phyloP scores from a whole-genome alignment of 1,284 basidiomycete species.

The Anthracocystis panici-leucophaei region DNA sequence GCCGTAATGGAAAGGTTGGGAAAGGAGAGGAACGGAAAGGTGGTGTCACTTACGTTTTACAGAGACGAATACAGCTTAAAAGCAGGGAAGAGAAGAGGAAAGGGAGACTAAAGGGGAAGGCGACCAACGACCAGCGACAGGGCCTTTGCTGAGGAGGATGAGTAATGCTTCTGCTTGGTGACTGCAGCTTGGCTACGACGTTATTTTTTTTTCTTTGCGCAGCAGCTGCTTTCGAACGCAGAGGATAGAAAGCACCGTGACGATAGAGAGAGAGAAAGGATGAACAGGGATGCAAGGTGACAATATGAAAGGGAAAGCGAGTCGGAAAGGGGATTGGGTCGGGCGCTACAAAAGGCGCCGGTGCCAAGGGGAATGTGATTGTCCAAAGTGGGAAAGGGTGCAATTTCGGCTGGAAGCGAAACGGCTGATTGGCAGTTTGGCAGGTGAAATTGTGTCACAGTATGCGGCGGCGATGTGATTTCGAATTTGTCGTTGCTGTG shows the following conservation, averaged over 20 bases:
- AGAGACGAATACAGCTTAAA: slow-evolving; percentile 8
- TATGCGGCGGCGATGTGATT: slow-evolving; percentile 27
- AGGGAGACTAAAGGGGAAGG: slow-evolving; percentile 20
- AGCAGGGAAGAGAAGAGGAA: slow-evolving; percentile 4
- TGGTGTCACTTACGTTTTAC: slow-evolving; percentile 22
- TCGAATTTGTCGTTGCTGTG: slow-evolving; percentile 20
- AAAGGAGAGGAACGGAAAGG: background rate
- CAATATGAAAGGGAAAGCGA: slow-evolving; percentile 5
- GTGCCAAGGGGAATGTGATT: slow-evolving; percentile 23
- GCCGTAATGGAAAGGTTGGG: background rate
- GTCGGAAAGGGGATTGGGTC: slow-evolving; percentile 16
- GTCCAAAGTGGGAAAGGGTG: slow-evolving; percentile 5
- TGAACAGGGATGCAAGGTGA: background rate
- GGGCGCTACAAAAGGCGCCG: background rate
- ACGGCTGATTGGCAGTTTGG: slow-evolving; percentile 15
- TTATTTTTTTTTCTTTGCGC: background rate
- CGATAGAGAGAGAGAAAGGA: slow-evolving; percentile 14
- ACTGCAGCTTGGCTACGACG: background rate
- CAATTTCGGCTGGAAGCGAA: slow-evolving; percentile 7
- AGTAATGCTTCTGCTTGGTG: background rate
- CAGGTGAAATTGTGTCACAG: slow-evolving; percentile 13
- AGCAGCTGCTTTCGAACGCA: background rate
- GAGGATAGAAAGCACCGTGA: slow-evolving; percentile 11
- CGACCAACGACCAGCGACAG: slow-evolving; percentile 38
- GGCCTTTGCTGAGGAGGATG: slow-evolving; percentile 14